A percentile compares a stretch with the other conserved stretches of the same genome.
Conservation (phyloP, 139 green algal genomes). For the Chlamydomonas incerta region DNA sequence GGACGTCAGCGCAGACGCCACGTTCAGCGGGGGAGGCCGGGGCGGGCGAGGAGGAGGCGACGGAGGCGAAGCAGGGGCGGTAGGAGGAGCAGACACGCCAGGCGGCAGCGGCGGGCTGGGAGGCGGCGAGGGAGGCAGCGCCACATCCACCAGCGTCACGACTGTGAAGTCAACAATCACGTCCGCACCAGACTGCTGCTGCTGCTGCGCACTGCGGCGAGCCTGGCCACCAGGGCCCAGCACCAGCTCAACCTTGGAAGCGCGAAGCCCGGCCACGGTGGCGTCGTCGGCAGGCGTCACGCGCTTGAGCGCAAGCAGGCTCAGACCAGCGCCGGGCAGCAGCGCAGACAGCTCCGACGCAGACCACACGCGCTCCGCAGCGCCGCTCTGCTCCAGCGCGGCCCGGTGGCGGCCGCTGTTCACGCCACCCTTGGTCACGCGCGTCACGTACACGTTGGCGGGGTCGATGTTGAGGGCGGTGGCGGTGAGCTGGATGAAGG, state of each 20-base stretch:
- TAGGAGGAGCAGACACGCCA: background rate
- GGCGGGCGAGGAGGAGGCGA: background rate
- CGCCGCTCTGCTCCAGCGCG: background rate
- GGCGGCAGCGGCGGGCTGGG: conserved; percentile 7
- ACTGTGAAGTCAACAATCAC: conserved; percentile 23
- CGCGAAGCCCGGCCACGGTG: background rate
- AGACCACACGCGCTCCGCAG: background rate
- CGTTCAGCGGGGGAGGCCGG: background rate
- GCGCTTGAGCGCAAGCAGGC: background rate
- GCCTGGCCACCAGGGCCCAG: background rate
- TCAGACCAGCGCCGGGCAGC: conserved; percentile 2
- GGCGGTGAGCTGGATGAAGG: background rate
- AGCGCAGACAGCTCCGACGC: background rate
- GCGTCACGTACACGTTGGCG: too few relatives aligned
- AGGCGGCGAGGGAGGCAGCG: conserved; percentile 24
- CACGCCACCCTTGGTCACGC: background rate
- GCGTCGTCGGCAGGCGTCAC: background rate
- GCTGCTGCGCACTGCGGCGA: background rate
- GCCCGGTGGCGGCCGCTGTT: background rate
- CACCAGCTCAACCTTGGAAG: background rate
- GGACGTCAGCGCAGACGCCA: background rate
- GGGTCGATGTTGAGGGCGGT: background rate
- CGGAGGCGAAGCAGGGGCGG: background rate
- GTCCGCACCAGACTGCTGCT: too few relatives aligned
- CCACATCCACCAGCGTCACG: background rate